These are phyloP conservation scores for Lonicera japonica DNA, from an alignment of 129 eudicot species.

Conservation along the genomic window DNA sequence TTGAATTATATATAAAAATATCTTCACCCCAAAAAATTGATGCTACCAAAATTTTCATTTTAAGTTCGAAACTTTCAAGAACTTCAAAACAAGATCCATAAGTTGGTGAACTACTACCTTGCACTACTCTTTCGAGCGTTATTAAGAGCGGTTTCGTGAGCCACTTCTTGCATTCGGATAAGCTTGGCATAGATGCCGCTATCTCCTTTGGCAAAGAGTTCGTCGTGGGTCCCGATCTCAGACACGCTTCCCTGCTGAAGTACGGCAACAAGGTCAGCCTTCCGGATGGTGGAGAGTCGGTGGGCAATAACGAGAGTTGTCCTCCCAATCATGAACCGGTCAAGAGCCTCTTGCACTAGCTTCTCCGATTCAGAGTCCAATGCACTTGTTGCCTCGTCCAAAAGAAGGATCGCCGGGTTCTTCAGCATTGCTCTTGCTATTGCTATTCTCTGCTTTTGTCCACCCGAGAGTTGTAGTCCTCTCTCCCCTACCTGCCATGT, in stretches of 20 bases:
- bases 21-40: no score
- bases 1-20: no score
- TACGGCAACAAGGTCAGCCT: conserved; percentile 92
- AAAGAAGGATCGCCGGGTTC: conserved; percentile 83
- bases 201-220: conserved; percentile 77
- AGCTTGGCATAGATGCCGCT: conserved; percentile 84
- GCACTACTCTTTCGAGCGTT: conserved; percentile 95
- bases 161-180: conserved; percentile 82
- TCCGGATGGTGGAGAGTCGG: conserved; percentile 91
- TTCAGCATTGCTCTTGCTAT: conserved; percentile 96
- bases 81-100: neutral
- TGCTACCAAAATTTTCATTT: no score
- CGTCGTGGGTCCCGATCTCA: conserved; percentile 90
- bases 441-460: conserved; percentile 97
- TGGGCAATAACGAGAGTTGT: conserved; percentile 96
- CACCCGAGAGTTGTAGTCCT: conserved; percentile 91
- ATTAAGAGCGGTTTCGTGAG: conserved; percentile 74
- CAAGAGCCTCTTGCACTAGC: conserved; percentile 92
- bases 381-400: conserved; percentile 98
- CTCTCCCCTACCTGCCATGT: conserved; percentile 85
- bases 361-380: conserved; percentile 93
- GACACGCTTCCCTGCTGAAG: conserved; percentile 80
- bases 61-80: no score
- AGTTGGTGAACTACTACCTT: conserved; percentile 33
- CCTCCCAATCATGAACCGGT: conserved; percentile 91